These are phyloP conservation scores for Cinnamomum micranthum DNA, from an alignment of 164 flowering plant genomes.

Conservation along the genomic window DNA sequence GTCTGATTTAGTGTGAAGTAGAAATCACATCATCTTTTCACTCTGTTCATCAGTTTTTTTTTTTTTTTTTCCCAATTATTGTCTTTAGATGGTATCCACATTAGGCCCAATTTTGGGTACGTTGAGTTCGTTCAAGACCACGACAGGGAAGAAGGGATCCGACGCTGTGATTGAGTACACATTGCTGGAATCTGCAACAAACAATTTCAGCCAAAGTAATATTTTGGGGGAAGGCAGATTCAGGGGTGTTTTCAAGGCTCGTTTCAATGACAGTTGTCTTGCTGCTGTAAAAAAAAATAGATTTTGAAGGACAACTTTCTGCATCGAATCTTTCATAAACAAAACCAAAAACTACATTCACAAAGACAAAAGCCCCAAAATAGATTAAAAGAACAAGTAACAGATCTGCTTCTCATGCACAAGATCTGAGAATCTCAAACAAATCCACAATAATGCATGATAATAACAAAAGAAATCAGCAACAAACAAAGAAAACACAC, in stretches of 20 bases:
- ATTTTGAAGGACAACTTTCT: constrained; percentile 28
- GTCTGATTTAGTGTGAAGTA: not conserved
- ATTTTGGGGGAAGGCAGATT: constrained; percentile 74
- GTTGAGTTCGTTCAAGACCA: constrained; percentile 40
- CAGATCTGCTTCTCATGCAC: too few relatives aligned
- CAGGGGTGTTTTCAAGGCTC: constrained; percentile 75
- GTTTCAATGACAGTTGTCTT: constrained; percentile 37
- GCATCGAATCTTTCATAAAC: too few relatives aligned
- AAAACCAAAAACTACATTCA: too few relatives aligned
- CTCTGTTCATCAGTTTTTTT: not conserved
- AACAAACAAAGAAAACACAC: too few relatives aligned
- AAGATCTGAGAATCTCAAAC: too few relatives aligned
- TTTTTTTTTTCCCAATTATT: constrained; percentile 2
- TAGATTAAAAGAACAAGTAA: too few relatives aligned
- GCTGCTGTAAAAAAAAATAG: constrained; percentile 75
- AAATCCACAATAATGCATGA: too few relatives aligned
- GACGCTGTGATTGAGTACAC: constrained; percentile 54
- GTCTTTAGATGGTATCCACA: constrained; percentile 38
- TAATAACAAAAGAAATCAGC: too few relatives aligned
- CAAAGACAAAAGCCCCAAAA: too few relatives aligned
- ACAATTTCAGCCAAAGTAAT: constrained; percentile 49
- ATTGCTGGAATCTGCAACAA: constrained; percentile 58
- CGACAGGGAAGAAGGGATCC: constrained; percentile 41
- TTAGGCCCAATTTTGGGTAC: constrained; percentile 42
- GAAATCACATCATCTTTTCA: not conserved